Evolutionary conservation across 371 early-diverging fungal genomes (phyloP).

Genomic region (Gilbertella persicaria): DNA sequence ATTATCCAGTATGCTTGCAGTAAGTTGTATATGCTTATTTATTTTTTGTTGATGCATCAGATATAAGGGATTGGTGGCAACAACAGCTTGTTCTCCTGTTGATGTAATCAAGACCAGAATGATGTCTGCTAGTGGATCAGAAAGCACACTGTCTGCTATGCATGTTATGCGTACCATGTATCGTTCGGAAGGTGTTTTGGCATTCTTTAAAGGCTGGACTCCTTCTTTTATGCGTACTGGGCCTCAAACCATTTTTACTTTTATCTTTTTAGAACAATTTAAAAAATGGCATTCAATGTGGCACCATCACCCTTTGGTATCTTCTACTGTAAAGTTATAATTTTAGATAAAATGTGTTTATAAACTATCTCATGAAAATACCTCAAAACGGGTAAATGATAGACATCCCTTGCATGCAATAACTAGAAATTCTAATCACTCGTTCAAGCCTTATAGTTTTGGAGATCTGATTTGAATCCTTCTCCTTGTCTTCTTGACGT

Average conservation of each 20-base stretch:
- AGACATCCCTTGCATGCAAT: too few species aligned
- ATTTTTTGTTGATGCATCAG: not conserved
- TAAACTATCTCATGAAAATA: too few species aligned
- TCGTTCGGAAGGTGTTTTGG: conserved; percentile 58
- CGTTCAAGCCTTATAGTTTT: too few species aligned
- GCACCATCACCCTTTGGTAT: not conserved
- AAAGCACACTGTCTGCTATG: conserved; percentile 36
- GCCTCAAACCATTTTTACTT: conserved; percentile 71
- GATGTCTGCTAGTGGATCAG: conserved; percentile 55
- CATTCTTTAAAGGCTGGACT: conserved; percentile 77
- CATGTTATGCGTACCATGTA: conserved; percentile 49
- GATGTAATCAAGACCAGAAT: conserved; percentile 80
- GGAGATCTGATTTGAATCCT: too few species aligned
- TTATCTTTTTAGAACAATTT: conserved; percentile 68
- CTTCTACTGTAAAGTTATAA: not conserved
- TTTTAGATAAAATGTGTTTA: not conserved
- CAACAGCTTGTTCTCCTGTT: conserved; percentile 68
- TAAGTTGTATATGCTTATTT: conserved; percentile 11
- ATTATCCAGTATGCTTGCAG: conserved; percentile 59
- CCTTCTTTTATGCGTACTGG: conserved; percentile 66
- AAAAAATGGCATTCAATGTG: conserved; percentile 37
- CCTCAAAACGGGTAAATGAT: too few species aligned
- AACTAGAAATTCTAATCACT: too few species aligned
- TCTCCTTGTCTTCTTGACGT: too few species aligned
- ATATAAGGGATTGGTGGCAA: conserved; percentile 64